Conservation (phyloP, 208 protist genomes). For the Wallacemonas sp. region DNA sequence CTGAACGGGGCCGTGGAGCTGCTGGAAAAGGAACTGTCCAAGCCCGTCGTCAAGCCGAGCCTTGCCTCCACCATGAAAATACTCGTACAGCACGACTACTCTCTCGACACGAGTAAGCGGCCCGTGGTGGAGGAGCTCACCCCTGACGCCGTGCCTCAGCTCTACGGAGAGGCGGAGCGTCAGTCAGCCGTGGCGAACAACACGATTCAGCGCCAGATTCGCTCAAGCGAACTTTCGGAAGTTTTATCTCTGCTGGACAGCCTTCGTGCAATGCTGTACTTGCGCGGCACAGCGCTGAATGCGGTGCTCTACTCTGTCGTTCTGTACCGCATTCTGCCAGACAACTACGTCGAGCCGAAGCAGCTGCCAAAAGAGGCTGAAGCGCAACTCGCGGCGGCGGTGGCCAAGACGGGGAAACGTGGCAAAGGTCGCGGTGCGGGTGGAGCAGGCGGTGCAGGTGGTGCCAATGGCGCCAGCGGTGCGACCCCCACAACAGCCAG, state of each 20-base stretch:
- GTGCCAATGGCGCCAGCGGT: background rate
- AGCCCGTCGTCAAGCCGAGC: conserved; percentile 8
- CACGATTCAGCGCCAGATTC: conserved; percentile 45
- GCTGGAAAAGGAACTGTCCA: conserved; percentile 13
- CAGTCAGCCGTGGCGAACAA: conserved; percentile 28
- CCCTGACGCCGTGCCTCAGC: conserved; percentile 22
- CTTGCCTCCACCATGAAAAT: conserved; percentile 3
- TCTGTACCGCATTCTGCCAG: conserved; percentile 52
- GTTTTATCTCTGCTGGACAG: conserved; percentile 61
- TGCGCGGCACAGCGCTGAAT: conserved; percentile 56
- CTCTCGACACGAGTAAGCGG: background rate
- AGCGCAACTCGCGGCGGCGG: conserved; percentile 3
- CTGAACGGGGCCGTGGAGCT: conserved; percentile 25
- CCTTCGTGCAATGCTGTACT: conserved; percentile 65
- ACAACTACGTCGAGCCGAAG: conserved; percentile 63
- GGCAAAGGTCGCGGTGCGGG: background rate
- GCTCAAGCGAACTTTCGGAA: conserved; percentile 34
- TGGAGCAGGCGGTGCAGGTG: background rate
- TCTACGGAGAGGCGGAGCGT: conserved; percentile 26
- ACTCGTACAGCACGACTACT: conserved; percentile 16
- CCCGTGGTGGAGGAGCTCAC: conserved; percentile 19
- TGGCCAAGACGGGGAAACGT: conserved; percentile 15
- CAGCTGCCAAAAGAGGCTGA: conserved; percentile 9
- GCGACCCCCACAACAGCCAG: conserved; percentile 7
- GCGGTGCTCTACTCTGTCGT: conserved; percentile 64